Evolutionary conservation across 257 asterid species (phyloP).

Genomic region (Gardenia jasminoides): DNA sequence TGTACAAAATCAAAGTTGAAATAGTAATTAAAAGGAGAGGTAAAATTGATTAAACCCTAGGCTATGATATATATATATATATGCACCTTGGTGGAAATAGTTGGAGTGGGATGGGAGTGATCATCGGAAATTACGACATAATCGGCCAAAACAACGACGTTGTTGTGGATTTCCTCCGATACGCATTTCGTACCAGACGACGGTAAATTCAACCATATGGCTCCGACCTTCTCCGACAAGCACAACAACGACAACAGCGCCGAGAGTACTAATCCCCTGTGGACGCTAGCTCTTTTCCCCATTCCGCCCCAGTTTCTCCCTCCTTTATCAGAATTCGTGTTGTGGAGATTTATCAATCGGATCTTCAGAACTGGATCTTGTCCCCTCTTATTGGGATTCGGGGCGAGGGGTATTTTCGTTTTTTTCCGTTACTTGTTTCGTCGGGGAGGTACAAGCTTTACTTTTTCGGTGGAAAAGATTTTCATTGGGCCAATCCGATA

Average conservation of each 20-base stretch:
- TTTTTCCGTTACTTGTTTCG: neutral
- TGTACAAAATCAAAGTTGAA: no score
- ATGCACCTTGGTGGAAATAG: slow-evolving; percentile 76
- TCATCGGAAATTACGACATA: slow-evolving; percentile 75
- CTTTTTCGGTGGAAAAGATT: no score
- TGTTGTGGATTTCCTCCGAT: slow-evolving; percentile 81
- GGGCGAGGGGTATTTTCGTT: neutral
- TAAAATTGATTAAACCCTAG: neutral
- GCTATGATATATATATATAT: neutral
- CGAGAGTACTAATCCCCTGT: slow-evolving; percentile 20
- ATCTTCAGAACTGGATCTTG: slow-evolving; percentile 18
- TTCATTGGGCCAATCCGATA: neutral
- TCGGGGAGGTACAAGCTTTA: no score
- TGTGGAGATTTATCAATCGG: neutral
- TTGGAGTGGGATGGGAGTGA: slow-evolving; percentile 54
- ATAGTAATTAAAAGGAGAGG: neutral
- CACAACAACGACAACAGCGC: slow-evolving; percentile 33
- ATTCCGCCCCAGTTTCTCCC: no score
- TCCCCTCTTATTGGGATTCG: slow-evolving; percentile 1
- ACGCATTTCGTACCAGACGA: slow-evolving; percentile 75
- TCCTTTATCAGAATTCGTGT: no score
- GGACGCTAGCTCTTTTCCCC: slow-evolving; percentile 40
- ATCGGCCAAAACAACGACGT: slow-evolving; percentile 85
- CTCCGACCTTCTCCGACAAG: slow-evolving; percentile 38
- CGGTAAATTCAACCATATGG: slow-evolving; percentile 79